Evolutionary conservation across 495 filamentous ascomycete genomes (phyloP).

Genomic region (Penicillium diatomitis): DNA sequence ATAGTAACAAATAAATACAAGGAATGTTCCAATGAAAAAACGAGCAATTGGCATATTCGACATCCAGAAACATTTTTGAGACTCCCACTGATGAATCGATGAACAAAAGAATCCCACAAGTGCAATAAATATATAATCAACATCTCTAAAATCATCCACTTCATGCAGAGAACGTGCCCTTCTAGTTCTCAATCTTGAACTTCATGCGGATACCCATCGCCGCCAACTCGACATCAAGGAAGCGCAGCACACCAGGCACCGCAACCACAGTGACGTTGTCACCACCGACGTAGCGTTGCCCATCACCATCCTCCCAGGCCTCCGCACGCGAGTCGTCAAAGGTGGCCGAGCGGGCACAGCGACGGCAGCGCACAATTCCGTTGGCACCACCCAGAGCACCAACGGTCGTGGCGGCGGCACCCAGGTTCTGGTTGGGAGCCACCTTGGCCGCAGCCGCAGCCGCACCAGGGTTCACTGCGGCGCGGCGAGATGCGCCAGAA

Average conservation of each 20-base stretch:
- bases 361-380: slow-evolving; percentile 71
- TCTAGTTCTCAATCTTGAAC: slow-evolving; percentile 60
- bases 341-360: slow-evolving; percentile 64
- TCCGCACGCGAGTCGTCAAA: slow-evolving; percentile 55
- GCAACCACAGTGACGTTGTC: slow-evolving; percentile 84
- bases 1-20: too few species aligned
- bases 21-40: too few species aligned
- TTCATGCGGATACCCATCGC: slow-evolving; percentile 89
- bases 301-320: slow-evolving; percentile 87
- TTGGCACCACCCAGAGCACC: slow-evolving; percentile 36
- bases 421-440: slow-evolving; percentile 20
- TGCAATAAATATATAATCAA: too few species aligned
- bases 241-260: slow-evolving; percentile 85
- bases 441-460: slow-evolving; percentile 25
- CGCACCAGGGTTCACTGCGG: slow-evolving; percentile 21
- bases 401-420: slow-evolving; percentile 6
- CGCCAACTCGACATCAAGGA: slow-evolving; percentile 87
- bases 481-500: slow-evolving; percentile 21
- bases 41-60: too few species aligned
- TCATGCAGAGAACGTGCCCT: slow-evolving; percentile 9
- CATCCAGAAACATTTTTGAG: too few species aligned
- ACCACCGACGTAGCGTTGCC: slow-evolving; percentile 72
- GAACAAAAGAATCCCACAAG: too few species aligned
- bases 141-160: too few species aligned
- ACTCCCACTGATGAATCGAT: too few species aligned